A percentile compares a stretch with the other conserved stretches of the same genome.
These are phyloP conservation scores for Globisporangium okanoganense DNA, from an alignment of 352 stramenopile species.

Conservation along the genomic window DNA sequence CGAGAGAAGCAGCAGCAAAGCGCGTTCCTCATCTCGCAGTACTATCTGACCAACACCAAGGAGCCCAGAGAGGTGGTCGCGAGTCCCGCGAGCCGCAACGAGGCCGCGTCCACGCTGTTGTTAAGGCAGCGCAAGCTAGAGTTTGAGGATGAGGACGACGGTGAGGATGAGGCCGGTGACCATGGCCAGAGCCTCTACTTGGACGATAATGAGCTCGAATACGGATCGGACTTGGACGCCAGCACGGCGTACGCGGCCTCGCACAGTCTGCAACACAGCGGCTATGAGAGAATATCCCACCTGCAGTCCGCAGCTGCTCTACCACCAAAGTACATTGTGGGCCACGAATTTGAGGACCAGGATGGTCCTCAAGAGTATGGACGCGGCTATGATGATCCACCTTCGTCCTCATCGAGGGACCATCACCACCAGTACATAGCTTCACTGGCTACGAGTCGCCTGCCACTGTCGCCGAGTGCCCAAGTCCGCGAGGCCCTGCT, in stretches of 20 bases:
- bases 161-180: constrained; percentile 19
- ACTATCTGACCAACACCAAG: constrained; percentile 42
- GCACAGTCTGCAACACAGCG: constrained; percentile 1
- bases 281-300: neutral
- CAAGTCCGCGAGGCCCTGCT: constrained; percentile 49
- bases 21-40: constrained; percentile 51
- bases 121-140: constrained; percentile 18
- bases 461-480: constrained; percentile 49
- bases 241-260: constrained; percentile 4
- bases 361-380: neutral
- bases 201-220: constrained; percentile 14
- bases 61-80: neutral
- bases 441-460: constrained; percentile 13
- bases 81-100: constrained; percentile 35
- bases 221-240: constrained; percentile 14
- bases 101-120: constrained; percentile 43
- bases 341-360: neutral
- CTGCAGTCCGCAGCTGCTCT: neutral
- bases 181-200: no score
- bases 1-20: constrained; percentile 45
- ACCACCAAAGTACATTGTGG: neutral
- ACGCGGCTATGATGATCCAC: neutral
- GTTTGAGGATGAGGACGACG: constrained; percentile 10
- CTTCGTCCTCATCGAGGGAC: neutral
- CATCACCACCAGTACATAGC: neutral